Base-by-base conservation (phyloP, 2,329 filamentous ascomycete species). In the Aureobasidium sp. region DNA sequence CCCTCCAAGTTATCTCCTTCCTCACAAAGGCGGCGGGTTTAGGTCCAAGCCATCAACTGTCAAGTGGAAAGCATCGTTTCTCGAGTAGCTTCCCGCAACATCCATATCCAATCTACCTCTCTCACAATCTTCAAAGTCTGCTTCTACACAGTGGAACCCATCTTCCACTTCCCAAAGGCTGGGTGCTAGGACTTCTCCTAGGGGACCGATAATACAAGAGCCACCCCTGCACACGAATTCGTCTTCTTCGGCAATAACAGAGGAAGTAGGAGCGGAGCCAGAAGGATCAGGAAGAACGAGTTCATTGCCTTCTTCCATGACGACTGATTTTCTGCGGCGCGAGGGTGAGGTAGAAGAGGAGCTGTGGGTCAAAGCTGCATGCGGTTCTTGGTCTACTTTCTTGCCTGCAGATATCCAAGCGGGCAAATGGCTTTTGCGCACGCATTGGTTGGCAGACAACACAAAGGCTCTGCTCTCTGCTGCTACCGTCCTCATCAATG, bases 111-210 rank as follows among this genome's bases (percentile, higher is more conserved):
- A 73, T 59, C 90, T 79, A 0, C 92, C 92, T 10, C 90, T 81
- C 67, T 92, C 84, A 68, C 92, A 96, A 67, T 96, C 91, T 52
- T 95, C 89, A 69, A 97, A 87, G 70, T 97, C 91, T 3, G 92
- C 87, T 66, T 94, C 89, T 0, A 84, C 81, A 37, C 83, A 83
- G 57, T 92, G 76, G 34, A 96, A 73, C 0, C 84, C 83, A 61
- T 87, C 77, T 60, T 92, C 87, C 50, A 79, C 74, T 63, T 96
- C 89, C 92, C 92, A 96, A 63, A 94, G 78, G 0, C 92, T 92
- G 0, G 89, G 91, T 1, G 85, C 85, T 1, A 96, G 75, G 0
- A 93, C 84, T n/a, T 92, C 84, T 0, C 92, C 93, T 46, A 88
- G 79, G 0, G 92, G 92, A 10, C 84, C 87, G 29, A 95, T 79